Conservation (phyloP, 2,329 filamentous ascomycete species). For the Apiospora rasikravindrae region DNA sequence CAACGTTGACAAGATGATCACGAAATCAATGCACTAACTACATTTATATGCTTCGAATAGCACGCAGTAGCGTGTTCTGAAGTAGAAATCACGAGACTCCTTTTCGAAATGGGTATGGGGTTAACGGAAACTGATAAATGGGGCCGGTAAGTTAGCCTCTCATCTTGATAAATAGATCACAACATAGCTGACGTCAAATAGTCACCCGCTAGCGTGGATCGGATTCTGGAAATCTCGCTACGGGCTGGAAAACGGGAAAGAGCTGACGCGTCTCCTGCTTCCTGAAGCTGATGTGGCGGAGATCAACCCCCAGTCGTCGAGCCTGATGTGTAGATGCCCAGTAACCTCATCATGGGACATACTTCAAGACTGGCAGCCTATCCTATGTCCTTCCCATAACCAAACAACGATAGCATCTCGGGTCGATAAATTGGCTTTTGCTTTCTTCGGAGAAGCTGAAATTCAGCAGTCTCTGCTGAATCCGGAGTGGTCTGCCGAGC, state of each 20-base stretch:
- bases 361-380: neutral
- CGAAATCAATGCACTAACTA: neutral
- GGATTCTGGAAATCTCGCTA: no score
- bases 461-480: neutral
- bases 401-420: neutral
- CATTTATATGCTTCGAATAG: neutral
- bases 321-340: neutral
- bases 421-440: rapidly evolving
- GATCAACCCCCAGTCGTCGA: no score
- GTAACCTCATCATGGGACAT: no score
- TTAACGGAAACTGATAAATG: neutral
- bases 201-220: no score
- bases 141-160: neutral
- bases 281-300: neutral
- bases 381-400: neutral
- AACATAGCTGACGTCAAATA: neutral
- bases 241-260: neutral
- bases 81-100: neutral
- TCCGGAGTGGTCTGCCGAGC: neutral
- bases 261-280: neutral
- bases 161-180: rapidly evolving
- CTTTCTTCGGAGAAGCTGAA: neutral
- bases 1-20: neutral
- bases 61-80: neutral
- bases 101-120: neutral